Percentiles rank a stretch among this genome's conserved stretches.
These are phyloP conservation scores for Scenedesmus sp. DNA, from an alignment of 163 green algal species.

Conservation along the genomic window DNA sequence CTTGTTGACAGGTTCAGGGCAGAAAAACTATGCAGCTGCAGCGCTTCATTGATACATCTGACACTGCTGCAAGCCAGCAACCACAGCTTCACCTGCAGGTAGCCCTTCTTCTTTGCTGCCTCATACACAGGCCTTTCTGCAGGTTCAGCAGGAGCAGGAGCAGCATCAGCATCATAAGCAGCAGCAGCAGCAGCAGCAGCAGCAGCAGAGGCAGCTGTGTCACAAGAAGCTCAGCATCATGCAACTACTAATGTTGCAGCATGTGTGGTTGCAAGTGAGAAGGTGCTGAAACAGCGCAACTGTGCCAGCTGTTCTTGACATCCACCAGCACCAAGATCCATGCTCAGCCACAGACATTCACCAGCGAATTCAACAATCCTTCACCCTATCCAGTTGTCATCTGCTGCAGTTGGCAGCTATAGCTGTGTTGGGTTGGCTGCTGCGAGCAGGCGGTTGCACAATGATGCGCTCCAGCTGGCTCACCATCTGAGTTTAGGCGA, in stretches of 20 bases:
- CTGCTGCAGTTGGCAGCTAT: too few species aligned
- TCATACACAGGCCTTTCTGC: slow-evolving; percentile 69
- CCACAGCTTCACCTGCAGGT: slow-evolving; percentile 11
- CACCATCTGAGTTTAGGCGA: slow-evolving; percentile 75
- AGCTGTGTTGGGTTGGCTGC: not conserved
- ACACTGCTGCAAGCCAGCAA: not conserved
- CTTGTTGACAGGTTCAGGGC: too few species aligned
- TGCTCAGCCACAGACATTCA: too few species aligned
- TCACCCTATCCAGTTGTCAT: too few species aligned
- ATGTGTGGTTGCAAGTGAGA: not conserved
- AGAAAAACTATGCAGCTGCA: not conserved
- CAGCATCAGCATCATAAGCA: not conserved
- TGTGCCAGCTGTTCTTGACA: not conserved
- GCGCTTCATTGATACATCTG: not conserved
- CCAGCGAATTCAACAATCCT: too few species aligned
- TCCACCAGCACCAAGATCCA: not conserved
- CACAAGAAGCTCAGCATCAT: not conserved
- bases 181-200: not conserved
- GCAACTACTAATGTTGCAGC: not conserved
- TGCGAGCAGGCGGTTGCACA: not conserved
- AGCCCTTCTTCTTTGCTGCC: slow-evolving; percentile 75
- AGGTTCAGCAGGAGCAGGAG: not conserved
- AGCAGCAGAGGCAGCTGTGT: not conserved
- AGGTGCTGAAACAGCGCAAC: not conserved
- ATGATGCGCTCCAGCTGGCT: not conserved